Percentiles rank a stretch among this genome's conserved stretches.
phyloP scores from a whole-genome alignment of 805 yeast species.

The Metschnikowia kunwiensis region DNA sequence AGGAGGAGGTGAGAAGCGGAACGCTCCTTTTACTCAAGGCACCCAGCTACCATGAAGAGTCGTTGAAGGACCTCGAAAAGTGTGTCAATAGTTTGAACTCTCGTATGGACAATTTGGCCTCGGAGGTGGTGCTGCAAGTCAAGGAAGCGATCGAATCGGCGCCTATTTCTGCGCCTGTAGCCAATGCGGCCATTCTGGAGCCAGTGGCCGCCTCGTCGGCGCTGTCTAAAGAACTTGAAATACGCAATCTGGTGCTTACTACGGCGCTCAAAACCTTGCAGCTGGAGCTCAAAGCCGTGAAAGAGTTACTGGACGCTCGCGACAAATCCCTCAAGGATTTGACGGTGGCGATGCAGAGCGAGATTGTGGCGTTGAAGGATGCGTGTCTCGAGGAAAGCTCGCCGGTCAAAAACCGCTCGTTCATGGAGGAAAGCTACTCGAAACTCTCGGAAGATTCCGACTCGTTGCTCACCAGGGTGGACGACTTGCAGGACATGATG shows the following conservation, averaged over 20 bases:
- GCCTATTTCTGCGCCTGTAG: conserved; percentile 3
- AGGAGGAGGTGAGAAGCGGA: conserved; percentile 54
- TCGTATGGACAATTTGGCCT: conserved; percentile 10
- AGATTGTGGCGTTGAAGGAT: conserved; percentile 52
- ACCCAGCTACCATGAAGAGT: conserved; percentile 5
- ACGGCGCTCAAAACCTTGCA: conserved; percentile 38
- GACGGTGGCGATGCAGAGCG: conserved; percentile 41
- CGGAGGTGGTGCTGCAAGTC: conserved; percentile 13
- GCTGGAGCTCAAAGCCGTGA: conserved; percentile 56
- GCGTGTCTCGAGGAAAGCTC: conserved; percentile 37
- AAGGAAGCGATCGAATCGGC: conserved; percentile 9
- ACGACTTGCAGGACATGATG: conserved; percentile 86
- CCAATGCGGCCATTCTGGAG: neutral
- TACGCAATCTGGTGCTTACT: conserved; percentile 2
- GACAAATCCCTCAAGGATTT: conserved; percentile 41
- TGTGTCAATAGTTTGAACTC: conserved; percentile 8
- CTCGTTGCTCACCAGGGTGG: conserved; percentile 69
- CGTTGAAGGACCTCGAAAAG: conserved; percentile 7
- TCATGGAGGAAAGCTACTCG: conserved; percentile 73
- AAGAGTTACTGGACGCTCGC: conserved; percentile 51
- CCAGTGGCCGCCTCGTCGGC: conserved; percentile 6
- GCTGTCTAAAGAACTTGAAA: conserved; percentile 2
- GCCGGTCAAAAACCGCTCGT: conserved; percentile 43
- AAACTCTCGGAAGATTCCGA: conserved; percentile 78
- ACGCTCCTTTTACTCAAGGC: conserved; percentile 49